Evolutionary conservation across 2,329 filamentous ascomycete genomes (phyloP), one percentile per base, ranked within the genome.

Genomic region (Onygenales sp.): DNA sequence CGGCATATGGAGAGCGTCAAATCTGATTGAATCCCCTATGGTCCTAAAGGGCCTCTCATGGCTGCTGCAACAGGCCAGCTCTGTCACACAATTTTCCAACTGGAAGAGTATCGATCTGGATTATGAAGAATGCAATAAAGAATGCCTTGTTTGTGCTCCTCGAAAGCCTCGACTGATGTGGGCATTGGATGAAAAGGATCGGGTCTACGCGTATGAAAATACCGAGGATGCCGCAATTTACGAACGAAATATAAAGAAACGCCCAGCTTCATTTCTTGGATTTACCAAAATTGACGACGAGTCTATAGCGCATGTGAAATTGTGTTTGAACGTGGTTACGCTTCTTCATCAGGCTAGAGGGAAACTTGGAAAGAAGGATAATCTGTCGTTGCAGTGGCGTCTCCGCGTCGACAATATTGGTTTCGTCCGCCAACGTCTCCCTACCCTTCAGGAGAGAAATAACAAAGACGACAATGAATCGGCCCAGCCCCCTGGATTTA

Each of bases 211-310:
- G 1, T 75, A 74, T 48, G 81, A 83, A 60, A 72, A 82, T 57
- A 72, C 75, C 0, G 61, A 72, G 53, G 70, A 74, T 55, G 78
- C 79, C 33, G 75, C 73, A 2, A 54, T 62, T 0, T 81, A 75
- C 56, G 81, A 83, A 59, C 69, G 70, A 39, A 67, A 68, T 1
- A 61, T 80, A 9, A 82, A 83, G 58, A 63, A 63, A 14, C 68
- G 74, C 10, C 75, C 78, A 2, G 50, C 66, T 0, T 62, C 73
- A 2, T 74, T 78, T 44, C 57, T 71, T 14, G 67, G 71, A 1
- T 72, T 74, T 35, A 60, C 69, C 31, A 57, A 60, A 36, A 58
- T 70, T 47, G 61, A 67, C 38, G 57, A 63, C 2, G 48, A 63
- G 1, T 63, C 60, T 11, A 59, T 63, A 11, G 63, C 71, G 1